Percentiles rank a stretch among this genome's conserved stretches.
These are phyloP conservation scores for Penicillium sp. DNA, from an alignment of 2,329 filamentous ascomycete genomes.

Conservation along the genomic window DNA sequence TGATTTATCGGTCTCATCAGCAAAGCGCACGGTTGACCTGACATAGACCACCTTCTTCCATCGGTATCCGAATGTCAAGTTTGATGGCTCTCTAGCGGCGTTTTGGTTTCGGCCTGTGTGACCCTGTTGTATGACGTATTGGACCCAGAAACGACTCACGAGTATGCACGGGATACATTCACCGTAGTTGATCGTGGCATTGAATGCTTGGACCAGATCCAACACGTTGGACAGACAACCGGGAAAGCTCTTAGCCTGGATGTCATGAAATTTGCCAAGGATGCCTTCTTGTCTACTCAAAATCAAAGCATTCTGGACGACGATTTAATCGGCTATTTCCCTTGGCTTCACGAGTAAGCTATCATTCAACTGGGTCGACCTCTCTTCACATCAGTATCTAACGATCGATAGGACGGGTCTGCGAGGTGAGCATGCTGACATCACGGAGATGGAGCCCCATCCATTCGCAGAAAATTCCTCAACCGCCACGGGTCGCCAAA, in stretches of 20 bases:
- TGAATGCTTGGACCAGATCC: conserved; percentile 15
- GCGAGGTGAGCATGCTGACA: no score
- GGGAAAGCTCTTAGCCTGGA: conserved; percentile 17
- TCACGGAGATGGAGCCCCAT: no score
- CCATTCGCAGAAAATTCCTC: no score
- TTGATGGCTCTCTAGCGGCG: neutral
- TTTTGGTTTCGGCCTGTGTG: conserved; percentile 9
- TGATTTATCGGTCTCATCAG: neutral
- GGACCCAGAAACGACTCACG: neutral
- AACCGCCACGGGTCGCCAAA: no score
- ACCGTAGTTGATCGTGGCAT: conserved; percentile 14
- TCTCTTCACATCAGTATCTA: no score
- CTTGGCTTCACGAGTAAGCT: no score
- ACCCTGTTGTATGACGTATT: neutral
- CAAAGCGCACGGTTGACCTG: neutral
- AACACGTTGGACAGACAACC: conserved; percentile 13
- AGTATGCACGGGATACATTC: neutral
- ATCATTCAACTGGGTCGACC: no score
- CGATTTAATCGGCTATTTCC: no score
- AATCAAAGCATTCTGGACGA: no score
- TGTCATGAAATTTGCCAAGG: conserved; percentile 18
- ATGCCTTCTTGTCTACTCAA: neutral
- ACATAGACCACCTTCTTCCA: neutral
- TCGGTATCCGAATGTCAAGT: neutral
- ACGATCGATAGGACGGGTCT: no score